A percentile compares a stretch with the other conserved stretches of the same genome.
phyloP scores from a whole-genome alignment of 164 flowering plant genomes.

The Liquidambar formosana region DNA sequence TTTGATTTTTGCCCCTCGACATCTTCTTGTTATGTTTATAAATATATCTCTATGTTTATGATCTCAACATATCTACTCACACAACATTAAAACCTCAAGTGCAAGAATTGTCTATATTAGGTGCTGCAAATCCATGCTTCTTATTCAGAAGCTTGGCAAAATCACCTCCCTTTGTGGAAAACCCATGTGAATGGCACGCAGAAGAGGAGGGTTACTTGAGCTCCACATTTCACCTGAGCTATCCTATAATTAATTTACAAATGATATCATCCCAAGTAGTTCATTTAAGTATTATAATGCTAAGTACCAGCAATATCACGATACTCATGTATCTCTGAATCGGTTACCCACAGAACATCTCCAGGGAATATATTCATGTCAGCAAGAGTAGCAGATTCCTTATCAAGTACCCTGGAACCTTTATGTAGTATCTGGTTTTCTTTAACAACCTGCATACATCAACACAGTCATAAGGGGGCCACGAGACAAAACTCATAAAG shows the following conservation, averaged over 20 bases:
- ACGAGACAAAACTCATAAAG: not conserved
- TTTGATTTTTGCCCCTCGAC: no score
- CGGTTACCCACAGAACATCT: constrained; percentile 85
- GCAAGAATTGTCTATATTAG: not conserved
- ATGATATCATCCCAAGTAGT: not conserved
- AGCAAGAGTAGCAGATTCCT: constrained; percentile 78
- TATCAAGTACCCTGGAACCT: constrained; percentile 63
- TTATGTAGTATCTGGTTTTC: constrained; percentile 94
- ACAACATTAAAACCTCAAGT: not conserved
- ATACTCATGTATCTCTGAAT: constrained; percentile 82
- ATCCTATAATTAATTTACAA: not conserved
- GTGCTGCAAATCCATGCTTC: not conserved
- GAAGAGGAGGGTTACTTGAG: not conserved
- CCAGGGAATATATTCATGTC: constrained; percentile 91
- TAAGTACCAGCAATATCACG: constrained; percentile 95
- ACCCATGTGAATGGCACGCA: not conserved
- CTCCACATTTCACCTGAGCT: not conserved
- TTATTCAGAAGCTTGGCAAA: not conserved
- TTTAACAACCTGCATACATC: constrained; percentile 71
- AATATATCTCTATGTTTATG: no score
- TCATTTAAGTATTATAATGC: not conserved
- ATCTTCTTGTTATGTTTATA: no score
- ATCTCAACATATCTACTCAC: not conserved
- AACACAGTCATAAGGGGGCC: not conserved
- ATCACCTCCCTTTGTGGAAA: not conserved